Conservation (phyloP, 2,329 filamentous ascomycete species). For the Pezicula rhizophila region DNA sequence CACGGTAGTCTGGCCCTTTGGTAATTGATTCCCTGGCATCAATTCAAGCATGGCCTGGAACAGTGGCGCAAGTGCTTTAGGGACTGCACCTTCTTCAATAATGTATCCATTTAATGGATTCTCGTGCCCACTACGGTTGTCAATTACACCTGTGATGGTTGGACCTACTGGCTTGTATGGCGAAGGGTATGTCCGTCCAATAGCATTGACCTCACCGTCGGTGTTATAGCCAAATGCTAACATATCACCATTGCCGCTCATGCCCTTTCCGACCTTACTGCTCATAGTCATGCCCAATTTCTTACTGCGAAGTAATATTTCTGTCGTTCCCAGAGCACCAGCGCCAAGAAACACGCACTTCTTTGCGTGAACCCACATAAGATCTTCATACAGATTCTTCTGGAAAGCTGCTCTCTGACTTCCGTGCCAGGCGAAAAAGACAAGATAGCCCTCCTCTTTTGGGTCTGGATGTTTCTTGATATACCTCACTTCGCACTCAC, state of each 20-base stretch:
- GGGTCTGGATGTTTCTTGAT: conserved; percentile 45
- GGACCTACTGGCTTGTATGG: conserved; percentile 51
- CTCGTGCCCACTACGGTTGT: conserved; percentile 44
- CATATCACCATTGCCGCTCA: conserved; percentile 64
- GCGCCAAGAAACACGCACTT: conserved; percentile 62
- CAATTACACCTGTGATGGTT: conserved; percentile 57
- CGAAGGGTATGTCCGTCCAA: conserved; percentile 45
- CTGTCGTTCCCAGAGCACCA: conserved; percentile 58
- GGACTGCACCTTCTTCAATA: conserved; percentile 58
- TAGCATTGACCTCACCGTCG: conserved; percentile 47
- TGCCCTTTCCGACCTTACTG: conserved; percentile 48
- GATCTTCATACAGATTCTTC: conserved; percentile 47
- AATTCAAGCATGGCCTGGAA: conserved; percentile 52
- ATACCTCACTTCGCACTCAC: conserved; percentile 60
- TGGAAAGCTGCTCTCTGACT: conserved; percentile 49
- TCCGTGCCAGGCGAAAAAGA: conserved; percentile 61
- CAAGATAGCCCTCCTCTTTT: conserved; percentile 47
- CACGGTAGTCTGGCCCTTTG: conserved; percentile 32
- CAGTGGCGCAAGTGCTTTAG: conserved; percentile 47
- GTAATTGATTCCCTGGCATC: conserved; percentile 40
- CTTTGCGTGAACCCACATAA: conserved; percentile 63
- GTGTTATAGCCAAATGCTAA: conserved; percentile 60
- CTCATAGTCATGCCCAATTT: conserved; percentile 53
- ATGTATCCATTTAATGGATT: conserved; percentile 57
- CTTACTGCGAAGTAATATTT: conserved; percentile 57